These are phyloP conservation scores for Coelastrella sp. DNA, from an alignment of 139 green algal genomes.

Conservation along the genomic window DNA sequence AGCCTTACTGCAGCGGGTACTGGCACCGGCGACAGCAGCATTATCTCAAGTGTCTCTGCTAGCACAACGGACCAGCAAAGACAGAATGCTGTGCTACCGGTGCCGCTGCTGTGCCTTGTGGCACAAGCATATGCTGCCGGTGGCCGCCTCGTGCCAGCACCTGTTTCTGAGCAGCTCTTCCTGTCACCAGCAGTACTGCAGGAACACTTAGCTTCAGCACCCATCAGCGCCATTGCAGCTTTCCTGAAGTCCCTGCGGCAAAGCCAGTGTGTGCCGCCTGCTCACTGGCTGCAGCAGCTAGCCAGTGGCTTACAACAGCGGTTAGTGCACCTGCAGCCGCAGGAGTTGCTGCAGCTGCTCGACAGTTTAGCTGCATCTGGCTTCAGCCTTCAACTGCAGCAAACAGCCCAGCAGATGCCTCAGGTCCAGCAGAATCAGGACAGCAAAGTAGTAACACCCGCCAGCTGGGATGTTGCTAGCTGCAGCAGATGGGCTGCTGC, in stretches of 20 bases:
- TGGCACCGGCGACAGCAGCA: background rate
- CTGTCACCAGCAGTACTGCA: background rate
- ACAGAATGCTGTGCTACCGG: background rate
- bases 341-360: conserved; percentile 22
- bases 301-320: background rate
- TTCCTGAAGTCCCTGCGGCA: background rate
- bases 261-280: background rate
- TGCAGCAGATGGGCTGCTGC: background rate
- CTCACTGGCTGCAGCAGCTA: conserved; percentile 29
- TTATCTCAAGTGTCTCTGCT: background rate
- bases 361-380: conserved; percentile 6
- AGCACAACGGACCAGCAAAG: background rate
- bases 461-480: background rate
- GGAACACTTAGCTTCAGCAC: background rate
- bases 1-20: background rate
- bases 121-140: conserved; percentile 26
- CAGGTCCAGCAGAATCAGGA: conserved; percentile 18
- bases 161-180: conserved; percentile 16
- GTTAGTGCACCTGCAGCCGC: background rate
- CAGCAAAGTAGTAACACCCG: background rate
- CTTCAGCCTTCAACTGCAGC: conserved; percentile 12
- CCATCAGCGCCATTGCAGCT: background rate
- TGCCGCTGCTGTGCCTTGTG: background rate
- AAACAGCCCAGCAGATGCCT: background rate
- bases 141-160: background rate